phyloP scores from a whole-genome alignment of 306 rosid species.

The Luffa aegyptiaca region DNA sequence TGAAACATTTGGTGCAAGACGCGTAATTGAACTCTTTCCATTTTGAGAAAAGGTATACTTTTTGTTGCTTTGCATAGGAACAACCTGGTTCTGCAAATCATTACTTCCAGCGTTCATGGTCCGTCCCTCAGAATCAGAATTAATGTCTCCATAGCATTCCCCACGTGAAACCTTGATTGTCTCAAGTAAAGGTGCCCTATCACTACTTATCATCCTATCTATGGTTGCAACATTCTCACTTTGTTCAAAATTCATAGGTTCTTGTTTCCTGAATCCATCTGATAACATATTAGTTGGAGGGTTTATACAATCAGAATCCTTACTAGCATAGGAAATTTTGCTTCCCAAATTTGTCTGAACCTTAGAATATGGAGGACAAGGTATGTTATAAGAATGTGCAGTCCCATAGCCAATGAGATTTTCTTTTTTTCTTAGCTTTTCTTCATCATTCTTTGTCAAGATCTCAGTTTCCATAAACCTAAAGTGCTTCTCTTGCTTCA shows the following conservation, averaged over 20 bases:
- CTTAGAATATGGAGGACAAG: not conserved
- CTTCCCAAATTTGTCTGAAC: not conserved
- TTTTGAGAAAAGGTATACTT: conserved; percentile 9
- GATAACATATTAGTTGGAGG: not conserved
- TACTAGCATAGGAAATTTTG: not conserved
- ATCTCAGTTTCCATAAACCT: not conserved
- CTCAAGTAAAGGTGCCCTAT: not conserved
- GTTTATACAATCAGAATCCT: not conserved
- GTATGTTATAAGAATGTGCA: not conserved
- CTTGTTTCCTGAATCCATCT: not conserved
- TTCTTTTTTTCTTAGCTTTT: not conserved
- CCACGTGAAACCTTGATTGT: not conserved
- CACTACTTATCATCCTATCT: not conserved
- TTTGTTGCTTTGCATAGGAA: not conserved
- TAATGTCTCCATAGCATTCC: not conserved
- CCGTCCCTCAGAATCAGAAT: not conserved
- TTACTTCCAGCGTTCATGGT: not conserved
- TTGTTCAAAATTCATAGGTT: not conserved
- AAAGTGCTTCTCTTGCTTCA: not conserved
- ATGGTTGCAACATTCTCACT: not conserved
- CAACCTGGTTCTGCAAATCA: not conserved
- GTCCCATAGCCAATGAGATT: not conserved
- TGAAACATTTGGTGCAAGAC: not conserved
- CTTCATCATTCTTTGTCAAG: not conserved
- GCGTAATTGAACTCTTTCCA: conserved; percentile 3